These are phyloP conservation scores for Lecanicillium sp. DNA, from an alignment of 2,329 filamentous ascomycete genomes.

Conservation along the genomic window DNA sequence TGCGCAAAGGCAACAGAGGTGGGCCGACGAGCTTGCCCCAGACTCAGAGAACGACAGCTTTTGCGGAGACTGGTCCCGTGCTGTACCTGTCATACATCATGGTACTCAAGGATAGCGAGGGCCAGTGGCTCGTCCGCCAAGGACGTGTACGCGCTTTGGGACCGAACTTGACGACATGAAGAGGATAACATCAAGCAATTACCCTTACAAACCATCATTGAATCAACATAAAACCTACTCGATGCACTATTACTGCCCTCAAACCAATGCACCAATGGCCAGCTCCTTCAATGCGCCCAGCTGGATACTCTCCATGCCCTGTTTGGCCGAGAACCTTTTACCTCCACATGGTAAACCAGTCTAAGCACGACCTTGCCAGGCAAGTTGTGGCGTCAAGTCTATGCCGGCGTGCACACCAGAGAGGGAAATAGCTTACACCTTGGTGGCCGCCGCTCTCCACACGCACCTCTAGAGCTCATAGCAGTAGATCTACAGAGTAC, in stretches of 20 bases:
- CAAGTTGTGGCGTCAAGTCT: neutral
- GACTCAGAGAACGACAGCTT: slow-evolving; percentile 4
- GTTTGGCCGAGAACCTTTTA: neutral
- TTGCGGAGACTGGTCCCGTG: slow-evolving; percentile 1
- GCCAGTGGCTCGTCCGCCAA: neutral
- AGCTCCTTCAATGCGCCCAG: neutral
- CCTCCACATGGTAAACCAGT: neutral
- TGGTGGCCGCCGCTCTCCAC: neutral
- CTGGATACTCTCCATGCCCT: neutral
- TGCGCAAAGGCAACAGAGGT: neutral
- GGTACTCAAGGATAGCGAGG: neutral
- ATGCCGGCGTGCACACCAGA: slow-evolving; percentile 2
- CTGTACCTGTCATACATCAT: slow-evolving; percentile 3
- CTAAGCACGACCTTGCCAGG: neutral
- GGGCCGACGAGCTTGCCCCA: slow-evolving; percentile 2
- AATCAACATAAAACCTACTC: no score
- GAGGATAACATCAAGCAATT: neutral
- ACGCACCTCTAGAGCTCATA: slow-evolving; percentile 1
- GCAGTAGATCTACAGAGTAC: slow-evolving; percentile 7
- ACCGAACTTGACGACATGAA: no score
- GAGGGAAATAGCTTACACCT: neutral
- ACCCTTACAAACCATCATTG: neutral
- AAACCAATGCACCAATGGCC: neutral
- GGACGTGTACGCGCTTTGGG: no score
- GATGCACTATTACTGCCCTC: neutral